Conservation (phyloP, 73 alveolate genomes). For the Paramecium pentaurelia region DNA sequence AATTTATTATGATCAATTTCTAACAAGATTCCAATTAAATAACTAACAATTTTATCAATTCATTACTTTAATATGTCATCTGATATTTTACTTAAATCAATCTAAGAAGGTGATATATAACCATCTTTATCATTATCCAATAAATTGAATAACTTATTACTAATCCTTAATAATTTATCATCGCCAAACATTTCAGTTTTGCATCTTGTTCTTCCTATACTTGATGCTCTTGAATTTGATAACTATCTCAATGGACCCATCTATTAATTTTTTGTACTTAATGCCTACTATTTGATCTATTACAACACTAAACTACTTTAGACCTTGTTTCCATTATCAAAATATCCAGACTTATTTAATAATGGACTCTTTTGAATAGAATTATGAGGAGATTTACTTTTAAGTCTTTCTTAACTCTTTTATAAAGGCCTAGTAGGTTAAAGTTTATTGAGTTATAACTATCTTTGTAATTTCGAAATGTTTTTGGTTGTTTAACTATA, state of each 20-base stretch:
- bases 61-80: not conserved
- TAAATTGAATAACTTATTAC: not conserved
- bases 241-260: not conserved
- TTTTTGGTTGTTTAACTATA: not conserved
- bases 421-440: not conserved
- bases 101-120: not conserved
- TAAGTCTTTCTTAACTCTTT: not conserved
- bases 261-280: not conserved
- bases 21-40: not conserved
- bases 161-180: not conserved
- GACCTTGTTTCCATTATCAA: not conserved
- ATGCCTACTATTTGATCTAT: not conserved
- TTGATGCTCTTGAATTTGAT: not conserved
- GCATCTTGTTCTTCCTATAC: not conserved
- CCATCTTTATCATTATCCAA: not conserved
- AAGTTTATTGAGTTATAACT: not conserved
- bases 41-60: not conserved
- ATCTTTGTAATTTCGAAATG: not conserved
- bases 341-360: not conserved
- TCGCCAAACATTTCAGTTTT: not conserved
- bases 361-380: not conserved
- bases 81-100: not conserved
- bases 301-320: not conserved
- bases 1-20: not conserved
- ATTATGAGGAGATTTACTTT: not conserved